Evolutionary conservation across 805 yeast genomes (phyloP), one percentile per base, ranked within the genome.

Genomic region (Cyberlindnera bimundalis): DNA sequence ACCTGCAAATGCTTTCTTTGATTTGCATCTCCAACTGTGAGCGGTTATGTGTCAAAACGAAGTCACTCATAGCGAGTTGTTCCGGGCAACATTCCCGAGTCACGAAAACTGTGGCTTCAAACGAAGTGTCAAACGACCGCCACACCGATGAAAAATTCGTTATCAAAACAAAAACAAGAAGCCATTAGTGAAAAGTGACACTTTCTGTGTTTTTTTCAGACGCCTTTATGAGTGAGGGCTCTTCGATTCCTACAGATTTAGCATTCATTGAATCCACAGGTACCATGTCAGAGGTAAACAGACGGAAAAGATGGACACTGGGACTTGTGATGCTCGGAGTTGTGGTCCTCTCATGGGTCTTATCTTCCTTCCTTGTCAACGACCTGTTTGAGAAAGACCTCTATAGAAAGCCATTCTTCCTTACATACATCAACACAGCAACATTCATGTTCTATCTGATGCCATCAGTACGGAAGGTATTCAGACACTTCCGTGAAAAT

Each of bases 381-480:
- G 81, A 78, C 31, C 67, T 87, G 29, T 84, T 87, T 52, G 88
- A 81, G 51, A 72, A 75, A 34, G 76, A 73, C 43, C 66, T 72
- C 20, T 93, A 88, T 61, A 65, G 88, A 35, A 93, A 93, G 63
- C 99, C 99, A 14, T 90, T 88, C 58, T 76, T 90, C 47, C 85
- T 93, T 51, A 93, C 99, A 3, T 93, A 91, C 66, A 62, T 91
- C 52, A 93, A 90, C 65, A 90, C 98, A 0, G 81, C 88, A 1
- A 76, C 93, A 4, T 93, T 93, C 60, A 70, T 78, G 7, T 68
- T 91, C 38, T 93, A 91, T 60, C 66, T 93, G 37, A 59, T 84
- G 31, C 91, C 93, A 1, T 74, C 77, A 46, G 49, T 59, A 21
- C 46, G 52, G 35, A 62, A 60, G 26, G 40, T 62, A 2, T 18